These are phyloP conservation scores for Yamadazyma triangularis DNA, from an alignment of 1,139 yeast species.

Conservation along the genomic window DNA sequence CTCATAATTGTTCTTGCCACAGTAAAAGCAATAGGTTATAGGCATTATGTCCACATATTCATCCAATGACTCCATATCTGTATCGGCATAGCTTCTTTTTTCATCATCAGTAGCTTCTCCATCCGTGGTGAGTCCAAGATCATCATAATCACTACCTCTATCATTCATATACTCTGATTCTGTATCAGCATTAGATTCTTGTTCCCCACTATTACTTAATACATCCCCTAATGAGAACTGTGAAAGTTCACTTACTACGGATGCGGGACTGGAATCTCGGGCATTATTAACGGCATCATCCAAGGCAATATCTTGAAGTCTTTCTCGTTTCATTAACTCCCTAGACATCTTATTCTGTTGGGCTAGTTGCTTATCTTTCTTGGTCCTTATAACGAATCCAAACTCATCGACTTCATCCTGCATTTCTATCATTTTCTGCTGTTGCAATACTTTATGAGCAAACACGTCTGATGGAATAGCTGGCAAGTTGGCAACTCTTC, in stretches of 20 bases:
- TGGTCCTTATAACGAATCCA: constrained; percentile 47
- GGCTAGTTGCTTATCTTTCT: constrained; percentile 12
- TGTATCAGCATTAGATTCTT: constrained; percentile 47
- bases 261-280: constrained; percentile 51
- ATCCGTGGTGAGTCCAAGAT: constrained; percentile 16
- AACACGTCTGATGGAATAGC: constrained; percentile 77
- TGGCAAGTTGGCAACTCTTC: constrained; percentile 83
- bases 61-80: constrained; percentile 20
- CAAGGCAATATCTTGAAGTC: neutral
- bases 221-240: constrained; percentile 63
- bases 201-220: constrained; percentile 20
- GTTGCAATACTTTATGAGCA: constrained; percentile 63
- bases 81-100: constrained; percentile 21
- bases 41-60: constrained; percentile 23
- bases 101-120: constrained; percentile 26
- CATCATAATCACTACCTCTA: constrained; percentile 17
- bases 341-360: constrained; percentile 5
- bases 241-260: constrained; percentile 56
- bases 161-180: constrained; percentile 20
- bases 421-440: constrained; percentile 20
- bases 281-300: constrained; percentile 5
- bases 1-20: constrained; percentile 33
- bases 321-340: constrained; percentile 8
- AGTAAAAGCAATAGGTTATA: constrained; percentile 36
- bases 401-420: constrained; percentile 57